Evolutionary conservation across 768 basidiomycete species (phyloP), one percentile per base, ranked within the genome.

Genomic region (Paxillus rubicundulus): DNA sequence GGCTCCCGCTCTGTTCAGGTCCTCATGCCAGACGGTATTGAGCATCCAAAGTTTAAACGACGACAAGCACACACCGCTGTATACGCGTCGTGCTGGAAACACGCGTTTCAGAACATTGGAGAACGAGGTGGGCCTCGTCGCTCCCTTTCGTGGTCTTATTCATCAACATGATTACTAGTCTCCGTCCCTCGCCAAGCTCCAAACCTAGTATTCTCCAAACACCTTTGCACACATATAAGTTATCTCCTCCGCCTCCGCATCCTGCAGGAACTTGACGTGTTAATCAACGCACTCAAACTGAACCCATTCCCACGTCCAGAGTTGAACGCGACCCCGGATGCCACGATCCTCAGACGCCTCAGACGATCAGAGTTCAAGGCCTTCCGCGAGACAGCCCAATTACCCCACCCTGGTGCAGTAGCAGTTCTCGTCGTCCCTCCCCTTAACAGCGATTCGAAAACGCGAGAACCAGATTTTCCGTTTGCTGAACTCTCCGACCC

Each of bases 391-490:
- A 78, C 78, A 1, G 76, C 79, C 2, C 57, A 64, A 0, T 65
- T 86, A 30, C 79, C 82, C 4, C 76, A 74, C 61, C 63, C 72
- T 7, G 74, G 78, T 57, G 86, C 84, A 1, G 68, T 83, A 2
- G 89, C 88, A n/a, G 67, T 92, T 34, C 67, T 92, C 30, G 76
- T 87, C 27, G 77, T 85, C 6, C 86, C 89, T 16, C 85, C 86
- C 3, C 70, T 84, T 20, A 85, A 86, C 53, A 78, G 73, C 50
- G 70, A 84, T 58, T 75, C 76, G 14, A 52, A 54, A 24, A 79
- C 81, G 69, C 77, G 65, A 66, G 72, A 52, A 48, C 75, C 49
- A 50, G 72, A 43, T 69, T 72, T 59, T 53, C 55, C 62, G 33
- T 49, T 59, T 6, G 9, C 16, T 16, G 58, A 57, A 34, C 13